phyloP scores from a whole-genome alignment of 768 basidiomycete genomes.

The Termitomyces titanicus region DNA sequence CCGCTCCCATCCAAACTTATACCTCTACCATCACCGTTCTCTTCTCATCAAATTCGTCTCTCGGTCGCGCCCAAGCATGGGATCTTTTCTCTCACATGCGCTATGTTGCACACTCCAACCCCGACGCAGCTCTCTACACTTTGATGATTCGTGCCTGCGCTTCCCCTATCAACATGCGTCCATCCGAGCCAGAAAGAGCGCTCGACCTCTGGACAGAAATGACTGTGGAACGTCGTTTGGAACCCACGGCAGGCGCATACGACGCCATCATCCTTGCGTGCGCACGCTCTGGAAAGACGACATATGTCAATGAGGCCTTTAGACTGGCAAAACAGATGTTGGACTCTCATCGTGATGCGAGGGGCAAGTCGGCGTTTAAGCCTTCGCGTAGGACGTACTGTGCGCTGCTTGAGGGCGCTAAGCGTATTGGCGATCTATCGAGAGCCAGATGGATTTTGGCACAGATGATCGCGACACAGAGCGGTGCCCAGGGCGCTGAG shows the following conservation, averaged over 20 bases:
- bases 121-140: conserved; percentile 69
- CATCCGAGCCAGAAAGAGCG: conserved; percentile 86
- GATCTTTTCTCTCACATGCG: conserved; percentile 96
- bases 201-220: conserved; percentile 93
- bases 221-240: conserved; percentile 64
- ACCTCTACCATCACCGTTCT: conserved; percentile 60
- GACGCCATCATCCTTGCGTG: conserved; percentile 82
- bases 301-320: conserved; percentile 79
- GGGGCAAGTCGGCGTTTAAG: conserved; percentile 46
- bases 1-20: conserved; percentile 75
- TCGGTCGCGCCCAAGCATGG: conserved; percentile 80
- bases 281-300: conserved; percentile 56
- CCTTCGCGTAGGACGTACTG: conserved; percentile 72
- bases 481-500: conserved; percentile 18
- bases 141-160: conserved; percentile 89
- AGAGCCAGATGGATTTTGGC: conserved; percentile 88
- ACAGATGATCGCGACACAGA: conserved; percentile 58
- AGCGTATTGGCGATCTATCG: conserved; percentile 78
- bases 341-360: conserved; percentile 67
- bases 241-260: conserved; percentile 68
- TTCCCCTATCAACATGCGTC: conserved; percentile 36
- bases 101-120: conserved; percentile 85
- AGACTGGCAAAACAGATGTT: conserved; percentile 86
- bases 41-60: conserved; percentile 43
- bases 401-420: conserved; percentile 88